A percentile compares a stretch with the other conserved stretches of the same genome.
These are phyloP conservation scores for Plasmodium relictum DNA, from an alignment of 169 alveolate genomes.

Conservation along the genomic window DNA sequence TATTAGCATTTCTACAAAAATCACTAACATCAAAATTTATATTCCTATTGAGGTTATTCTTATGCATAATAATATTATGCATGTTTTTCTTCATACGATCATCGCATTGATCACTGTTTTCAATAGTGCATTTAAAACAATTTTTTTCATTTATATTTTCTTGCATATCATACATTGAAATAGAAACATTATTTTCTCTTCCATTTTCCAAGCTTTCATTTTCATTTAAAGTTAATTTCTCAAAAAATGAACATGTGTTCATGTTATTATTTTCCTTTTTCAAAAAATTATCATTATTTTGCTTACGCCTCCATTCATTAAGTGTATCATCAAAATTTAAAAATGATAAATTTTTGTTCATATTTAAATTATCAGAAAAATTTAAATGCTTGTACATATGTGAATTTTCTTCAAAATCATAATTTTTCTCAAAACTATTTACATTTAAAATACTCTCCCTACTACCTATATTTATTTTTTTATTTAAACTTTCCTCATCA, in stretches of 20 bases:
- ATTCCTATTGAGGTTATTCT: background rate
- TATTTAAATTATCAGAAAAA: conserved; percentile 16
- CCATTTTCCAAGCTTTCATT: background rate
- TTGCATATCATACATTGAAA: background rate
- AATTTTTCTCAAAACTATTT: conserved; percentile 6
- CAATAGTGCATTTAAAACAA: background rate
- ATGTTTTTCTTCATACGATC: conserved; percentile 1
- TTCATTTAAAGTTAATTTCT: background rate
- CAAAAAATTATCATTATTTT: conserved; percentile 3
- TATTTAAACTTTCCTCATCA: conserved; percentile 1
- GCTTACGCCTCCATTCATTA: conserved; percentile 7
- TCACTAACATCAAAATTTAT: background rate
- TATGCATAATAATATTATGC: background rate
- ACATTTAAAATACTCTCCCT: background rate
- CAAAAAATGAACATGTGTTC: background rate
- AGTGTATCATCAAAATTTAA: conserved; percentile 11
- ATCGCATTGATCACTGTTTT: background rate
- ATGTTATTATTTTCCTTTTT: background rate
- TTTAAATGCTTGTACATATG: conserved; percentile 20
- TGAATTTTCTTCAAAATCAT: background rate
- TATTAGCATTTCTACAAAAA: background rate
- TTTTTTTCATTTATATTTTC: background rate
- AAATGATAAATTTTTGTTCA: conserved; percentile 3
- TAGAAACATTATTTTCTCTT: background rate
- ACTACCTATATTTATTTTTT: background rate